These are phyloP conservation scores for Acanthamoeba triangularis DNA, from an alignment of 208 protist species.

Conservation along the genomic window DNA sequence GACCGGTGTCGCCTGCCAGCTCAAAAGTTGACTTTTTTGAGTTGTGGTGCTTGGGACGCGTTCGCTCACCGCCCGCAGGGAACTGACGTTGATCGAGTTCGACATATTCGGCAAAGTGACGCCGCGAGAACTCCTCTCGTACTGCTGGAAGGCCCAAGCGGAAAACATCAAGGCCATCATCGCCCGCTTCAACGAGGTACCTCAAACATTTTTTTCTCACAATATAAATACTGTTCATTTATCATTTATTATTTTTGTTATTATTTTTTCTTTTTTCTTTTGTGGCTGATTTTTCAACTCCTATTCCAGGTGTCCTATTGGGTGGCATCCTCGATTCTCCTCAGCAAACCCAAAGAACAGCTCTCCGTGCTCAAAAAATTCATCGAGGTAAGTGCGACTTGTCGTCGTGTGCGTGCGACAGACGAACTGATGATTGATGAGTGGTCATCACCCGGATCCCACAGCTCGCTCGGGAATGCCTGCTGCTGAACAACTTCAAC, in stretches of 20 bases:
- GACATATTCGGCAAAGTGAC: conserved; percentile 48
- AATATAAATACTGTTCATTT: too few species aligned
- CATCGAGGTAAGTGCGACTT: not conserved
- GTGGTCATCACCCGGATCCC: too few species aligned
- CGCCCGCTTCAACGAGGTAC: conserved; percentile 14
- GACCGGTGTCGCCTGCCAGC: too few species aligned
- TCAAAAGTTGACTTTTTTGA: too few species aligned
- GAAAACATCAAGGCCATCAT: conserved; percentile 53
- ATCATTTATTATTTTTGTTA: too few species aligned
- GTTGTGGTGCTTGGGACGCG: too few species aligned
- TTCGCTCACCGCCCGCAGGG: not conserved
- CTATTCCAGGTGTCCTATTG: conserved; percentile 24
- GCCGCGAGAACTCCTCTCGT: conserved; percentile 31
- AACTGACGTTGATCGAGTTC: conserved; percentile 61
- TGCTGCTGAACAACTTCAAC: conserved; percentile 60
- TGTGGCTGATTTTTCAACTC: not conserved
- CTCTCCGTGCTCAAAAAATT: conserved; percentile 31
- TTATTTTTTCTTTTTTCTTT: not conserved
- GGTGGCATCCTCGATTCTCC: conserved; percentile 38
- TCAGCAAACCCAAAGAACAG: conserved; percentile 38
- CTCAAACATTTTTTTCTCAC: not conserved
- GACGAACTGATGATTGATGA: too few species aligned
- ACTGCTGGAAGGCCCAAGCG: conserved; percentile 28
- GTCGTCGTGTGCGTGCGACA: not conserved
- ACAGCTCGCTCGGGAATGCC: conserved; percentile 23